Evolutionary conservation across 2,329 filamentous ascomycete genomes (phyloP).

Genomic region (Exophiala dermatitidis): DNA sequence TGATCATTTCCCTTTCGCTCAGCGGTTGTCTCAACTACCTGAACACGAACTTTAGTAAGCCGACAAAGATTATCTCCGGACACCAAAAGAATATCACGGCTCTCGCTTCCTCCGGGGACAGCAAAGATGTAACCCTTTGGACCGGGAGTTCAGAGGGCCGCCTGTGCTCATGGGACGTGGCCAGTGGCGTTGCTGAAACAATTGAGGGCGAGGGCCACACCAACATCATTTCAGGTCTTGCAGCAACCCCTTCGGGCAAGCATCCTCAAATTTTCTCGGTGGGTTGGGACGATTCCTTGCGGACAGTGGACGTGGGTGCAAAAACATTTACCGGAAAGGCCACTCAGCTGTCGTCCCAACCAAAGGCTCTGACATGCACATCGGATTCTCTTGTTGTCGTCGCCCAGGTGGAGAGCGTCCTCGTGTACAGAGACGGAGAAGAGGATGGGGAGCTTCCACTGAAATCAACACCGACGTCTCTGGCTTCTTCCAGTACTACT

Average conservation of each 20-base stretch:
- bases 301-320: constrained; percentile 65
- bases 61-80: constrained; percentile 67
- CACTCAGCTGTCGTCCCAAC: constrained; percentile 66
- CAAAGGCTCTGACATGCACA: constrained; percentile 62
- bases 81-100: constrained; percentile 90
- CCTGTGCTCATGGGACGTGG: constrained; percentile 74
- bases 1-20: constrained; percentile 84
- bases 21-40: constrained; percentile 88
- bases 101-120: constrained; percentile 51
- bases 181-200: constrained; percentile 58
- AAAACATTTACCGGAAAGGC: constrained; percentile 67
- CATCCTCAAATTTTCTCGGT: constrained; percentile 67
- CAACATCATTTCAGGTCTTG: constrained; percentile 76
- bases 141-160: constrained; percentile 91
- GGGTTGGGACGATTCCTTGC: constrained; percentile 88
- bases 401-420: constrained; percentile 53
- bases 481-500: constrained; percentile 60
- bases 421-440: constrained; percentile 49
- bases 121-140: constrained; percentile 54
- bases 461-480: constrained; percentile 59
- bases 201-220: constrained; percentile 77
- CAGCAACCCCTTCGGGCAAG: constrained; percentile 39
- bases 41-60: constrained; percentile 60
- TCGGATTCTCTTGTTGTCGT: constrained; percentile 49
- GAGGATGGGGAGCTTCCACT: constrained; percentile 56